Evolutionary conservation across 768 basidiomycete genomes (phyloP).

Genomic region (Dentipellis fragilis): DNA sequence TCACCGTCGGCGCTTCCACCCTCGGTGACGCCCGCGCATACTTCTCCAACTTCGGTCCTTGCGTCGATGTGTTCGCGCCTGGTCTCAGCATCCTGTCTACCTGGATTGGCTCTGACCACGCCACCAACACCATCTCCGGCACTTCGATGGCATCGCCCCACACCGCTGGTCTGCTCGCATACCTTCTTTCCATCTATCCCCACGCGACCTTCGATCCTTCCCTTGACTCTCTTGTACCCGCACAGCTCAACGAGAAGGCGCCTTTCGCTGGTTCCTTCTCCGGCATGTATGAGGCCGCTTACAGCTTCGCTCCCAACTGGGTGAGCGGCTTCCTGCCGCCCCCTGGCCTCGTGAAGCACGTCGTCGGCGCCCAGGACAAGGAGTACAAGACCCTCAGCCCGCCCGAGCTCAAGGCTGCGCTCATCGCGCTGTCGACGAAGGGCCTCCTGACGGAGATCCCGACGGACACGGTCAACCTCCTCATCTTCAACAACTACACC

Average conservation of each 20-base stretch:
- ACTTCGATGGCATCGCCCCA: slow-evolving; percentile 94
- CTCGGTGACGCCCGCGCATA: slow-evolving; percentile 74
- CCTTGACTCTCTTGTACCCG: slow-evolving; percentile 26
- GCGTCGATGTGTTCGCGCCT: slow-evolving; percentile 91
- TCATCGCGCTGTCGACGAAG: slow-evolving; percentile 49
- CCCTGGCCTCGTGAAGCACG: slow-evolving; percentile 30
- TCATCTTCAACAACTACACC: slow-evolving; percentile 37
- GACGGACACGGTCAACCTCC: slow-evolving; percentile 49
- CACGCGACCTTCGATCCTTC: slow-evolving; percentile 46
- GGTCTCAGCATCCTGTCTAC: slow-evolving; percentile 84
- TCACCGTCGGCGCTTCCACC: slow-evolving; percentile 92
- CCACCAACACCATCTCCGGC: slow-evolving; percentile 69
- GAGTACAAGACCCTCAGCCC: slow-evolving; percentile 45
- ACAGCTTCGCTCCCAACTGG: slow-evolving; percentile 46
- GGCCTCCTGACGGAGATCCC: slow-evolving; percentile 39
- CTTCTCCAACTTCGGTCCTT: slow-evolving; percentile 87
- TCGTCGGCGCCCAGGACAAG: slow-evolving; percentile 28
- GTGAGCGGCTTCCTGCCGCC: slow-evolving; percentile 44
- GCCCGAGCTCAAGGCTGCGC: slow-evolving; percentile 63
- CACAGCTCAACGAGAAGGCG: slow-evolving; percentile 21
- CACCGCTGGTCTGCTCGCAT: slow-evolving; percentile 77
- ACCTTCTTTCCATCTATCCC: slow-evolving; percentile 81
- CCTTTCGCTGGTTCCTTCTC: slow-evolving; percentile 28
- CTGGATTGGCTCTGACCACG: slow-evolving; percentile 48
- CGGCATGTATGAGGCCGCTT: slow-evolving; percentile 41